Percentiles rank a stretch among this genome's conserved stretches.
Evolutionary conservation across 352 stramenopile genomes (phyloP).

Genomic region (Lagenidium giganteum): DNA sequence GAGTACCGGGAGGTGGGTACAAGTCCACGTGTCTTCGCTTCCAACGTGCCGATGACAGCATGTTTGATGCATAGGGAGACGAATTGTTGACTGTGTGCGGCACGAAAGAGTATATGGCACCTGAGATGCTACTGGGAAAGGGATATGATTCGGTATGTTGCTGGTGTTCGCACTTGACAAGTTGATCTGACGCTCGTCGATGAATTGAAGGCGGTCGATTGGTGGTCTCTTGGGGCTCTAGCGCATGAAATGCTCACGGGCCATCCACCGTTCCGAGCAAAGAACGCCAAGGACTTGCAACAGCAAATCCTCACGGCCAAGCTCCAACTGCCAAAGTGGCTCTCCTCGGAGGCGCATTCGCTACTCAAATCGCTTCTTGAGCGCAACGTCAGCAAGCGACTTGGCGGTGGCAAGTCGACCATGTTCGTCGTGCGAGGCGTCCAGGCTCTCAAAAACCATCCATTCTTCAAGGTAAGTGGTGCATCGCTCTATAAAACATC

Average conservation of each 20-base stretch:
- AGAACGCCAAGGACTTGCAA: constrained; percentile 63
- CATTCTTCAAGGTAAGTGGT: constrained; percentile 89
- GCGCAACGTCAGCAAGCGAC: constrained; percentile 92
- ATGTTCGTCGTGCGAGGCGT: constrained; percentile 98
- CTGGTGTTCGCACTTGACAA: not conserved
- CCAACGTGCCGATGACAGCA: too few species aligned
- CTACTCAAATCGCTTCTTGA: constrained; percentile 96
- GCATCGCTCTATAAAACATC: too few species aligned
- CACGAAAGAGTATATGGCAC: constrained; percentile 86
- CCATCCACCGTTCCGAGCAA: constrained; percentile 66
- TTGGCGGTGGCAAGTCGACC: constrained; percentile 92
- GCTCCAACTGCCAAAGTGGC: constrained; percentile 75
- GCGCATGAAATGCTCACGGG: constrained; percentile 78
- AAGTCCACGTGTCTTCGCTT: not conserved
- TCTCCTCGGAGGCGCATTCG: constrained; percentile 87
- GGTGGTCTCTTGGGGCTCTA: constrained; percentile 81
- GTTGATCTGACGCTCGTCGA: not conserved
- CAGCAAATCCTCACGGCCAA: constrained; percentile 76
- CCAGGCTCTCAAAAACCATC: constrained; percentile 91
- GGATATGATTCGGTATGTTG: constrained; percentile 67
- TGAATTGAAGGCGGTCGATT: constrained; percentile 56
- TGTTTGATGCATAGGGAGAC: constrained; percentile 28
- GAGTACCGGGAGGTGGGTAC: constrained; percentile 40
- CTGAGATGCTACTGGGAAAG: constrained; percentile 81
- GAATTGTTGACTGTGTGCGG: constrained; percentile 74